These are phyloP conservation scores for Aspergillus hiratsukae DNA, from an alignment of 2,329 filamentous ascomycete species.

Conservation along the genomic window DNA sequence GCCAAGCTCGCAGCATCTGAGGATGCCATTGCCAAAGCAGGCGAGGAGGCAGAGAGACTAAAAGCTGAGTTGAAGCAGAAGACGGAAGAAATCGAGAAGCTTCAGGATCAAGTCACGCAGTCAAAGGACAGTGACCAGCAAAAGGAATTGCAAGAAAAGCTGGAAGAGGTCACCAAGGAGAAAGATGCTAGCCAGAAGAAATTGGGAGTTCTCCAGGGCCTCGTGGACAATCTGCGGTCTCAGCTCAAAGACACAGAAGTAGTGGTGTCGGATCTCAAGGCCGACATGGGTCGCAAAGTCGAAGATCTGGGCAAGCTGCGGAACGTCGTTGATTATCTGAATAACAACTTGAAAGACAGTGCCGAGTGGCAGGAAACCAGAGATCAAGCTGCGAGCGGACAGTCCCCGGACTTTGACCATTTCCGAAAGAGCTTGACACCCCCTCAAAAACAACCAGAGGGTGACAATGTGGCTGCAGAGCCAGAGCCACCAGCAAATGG, in stretches of 20 bases:
- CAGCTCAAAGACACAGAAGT: constrained; percentile 53
- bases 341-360: constrained; percentile 35
- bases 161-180: constrained; percentile 33
- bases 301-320: constrained; percentile 29
- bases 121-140: constrained; percentile 17
- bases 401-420: constrained; percentile 32
- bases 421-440: constrained; percentile 29
- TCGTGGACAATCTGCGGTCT: constrained; percentile 51
- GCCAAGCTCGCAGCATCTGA: constrained; percentile 31
- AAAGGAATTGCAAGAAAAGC: constrained; percentile 24
- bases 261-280: constrained; percentile 43
- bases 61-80: constrained; percentile 39
- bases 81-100: constrained; percentile 34
- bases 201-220: constrained; percentile 49
- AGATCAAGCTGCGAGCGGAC: constrained; percentile 28
- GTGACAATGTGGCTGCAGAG: constrained; percentile 17
- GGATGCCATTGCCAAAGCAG: constrained; percentile 25
- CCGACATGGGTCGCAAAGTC: constrained; percentile 38
- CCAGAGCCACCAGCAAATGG: constrained; percentile 16
- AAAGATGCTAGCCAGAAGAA: constrained; percentile 48
- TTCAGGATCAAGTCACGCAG: constrained; percentile 27
- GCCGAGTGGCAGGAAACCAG: constrained; percentile 32
- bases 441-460: constrained; percentile 18
- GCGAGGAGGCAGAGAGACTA: constrained; percentile 29
- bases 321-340: constrained; percentile 37